Evolutionary conservation across 768 basidiomycete species (phyloP), one percentile per base, ranked within the genome.

Genomic region (Dioszegia crocea): DNA sequence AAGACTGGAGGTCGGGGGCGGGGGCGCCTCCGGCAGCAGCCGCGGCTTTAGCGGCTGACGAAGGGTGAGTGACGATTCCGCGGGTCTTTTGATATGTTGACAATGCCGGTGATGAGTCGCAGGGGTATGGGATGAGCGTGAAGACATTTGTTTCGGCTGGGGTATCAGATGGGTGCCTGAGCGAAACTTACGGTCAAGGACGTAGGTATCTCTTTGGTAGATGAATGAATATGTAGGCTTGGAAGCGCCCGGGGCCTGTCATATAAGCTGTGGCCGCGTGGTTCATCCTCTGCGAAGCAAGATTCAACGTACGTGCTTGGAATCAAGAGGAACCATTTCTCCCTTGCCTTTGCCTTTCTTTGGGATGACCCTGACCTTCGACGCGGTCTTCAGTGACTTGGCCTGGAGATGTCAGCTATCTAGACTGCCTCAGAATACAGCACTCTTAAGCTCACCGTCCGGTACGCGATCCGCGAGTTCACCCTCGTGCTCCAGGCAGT

Each of bases 151-250:
- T 81, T 77, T 40, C 56, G n/a, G 83, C 72, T 73, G 56, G 8
- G 30, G 29, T 17, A n/a, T 29, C 16, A n/a, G 26, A 11, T 24
- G 43, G 26, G 8, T 33, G 38, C 30, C 2, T 23, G 52, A 19
- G 43, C n/a, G 23, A 23, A 5, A 63, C 73, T 59, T 33, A 75
- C 71, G 80, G 33, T 83, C 80, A 30, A 87, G 83, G 49, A 88
- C 82, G 73, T 94, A 98, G 31, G 90, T 91, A 78, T 99, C 94
- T 51, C 88, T 85, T 76, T 98, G 92, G 76, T 98, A 99, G 74
- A 81, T 87, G 82, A 99, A 99, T 2, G 87, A 87, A 73, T 87
- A 96, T 4, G 86, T 66, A 2, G 77, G 62, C 19, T 74, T 82
- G 38, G 80, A 72, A 2, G 82, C 78, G 62, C 88, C 84, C 23